A percentile compares a stretch with the other conserved stretches of the same genome.
phyloP scores from a whole-genome alignment of 306 rosid species.

The Spatholobus suberectus region DNA sequence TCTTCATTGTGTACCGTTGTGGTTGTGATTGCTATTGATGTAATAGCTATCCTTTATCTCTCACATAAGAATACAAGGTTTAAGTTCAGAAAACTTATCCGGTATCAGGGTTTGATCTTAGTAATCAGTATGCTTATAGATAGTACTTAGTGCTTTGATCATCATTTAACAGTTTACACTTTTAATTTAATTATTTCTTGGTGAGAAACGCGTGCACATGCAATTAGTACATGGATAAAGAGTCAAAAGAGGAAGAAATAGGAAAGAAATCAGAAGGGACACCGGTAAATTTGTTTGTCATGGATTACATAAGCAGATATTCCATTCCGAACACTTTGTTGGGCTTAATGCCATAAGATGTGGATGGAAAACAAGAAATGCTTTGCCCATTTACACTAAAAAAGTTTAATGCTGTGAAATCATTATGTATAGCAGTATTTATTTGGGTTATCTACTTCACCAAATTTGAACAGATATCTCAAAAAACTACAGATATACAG shows the following conservation, averaged over 20 bases:
- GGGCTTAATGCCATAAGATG: not conserved
- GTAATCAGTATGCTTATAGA: not conserved
- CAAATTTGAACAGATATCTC: not conserved
- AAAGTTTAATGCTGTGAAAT: not conserved
- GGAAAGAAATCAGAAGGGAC: not conserved
- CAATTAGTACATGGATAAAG: not conserved
- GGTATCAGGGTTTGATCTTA: not conserved
- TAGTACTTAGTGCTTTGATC: not conserved
- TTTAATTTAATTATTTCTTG: conserved; percentile 16
- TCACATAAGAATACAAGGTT: conserved; percentile 7
- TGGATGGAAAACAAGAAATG: not conserved
- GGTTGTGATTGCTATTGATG: conserved; percentile 8
- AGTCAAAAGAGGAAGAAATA: not conserved
- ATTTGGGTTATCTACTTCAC: conserved; percentile 13
- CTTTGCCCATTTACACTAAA: not conserved
- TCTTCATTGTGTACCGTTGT: not conserved
- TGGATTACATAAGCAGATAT: not conserved
- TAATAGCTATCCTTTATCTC: conserved; percentile 3
- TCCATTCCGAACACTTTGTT: not conserved
- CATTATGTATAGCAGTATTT: not conserved
- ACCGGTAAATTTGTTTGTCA: not conserved
- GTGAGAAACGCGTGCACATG: not conserved
- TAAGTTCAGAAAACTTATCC: not conserved
- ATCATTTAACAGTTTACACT: conserved; percentile 5
- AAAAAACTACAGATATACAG: not conserved